Evolutionary conservation across 2,329 filamentous ascomycete species (phyloP), one percentile per base, ranked within the genome.

Genomic region (Fusarium napiforme): DNA sequence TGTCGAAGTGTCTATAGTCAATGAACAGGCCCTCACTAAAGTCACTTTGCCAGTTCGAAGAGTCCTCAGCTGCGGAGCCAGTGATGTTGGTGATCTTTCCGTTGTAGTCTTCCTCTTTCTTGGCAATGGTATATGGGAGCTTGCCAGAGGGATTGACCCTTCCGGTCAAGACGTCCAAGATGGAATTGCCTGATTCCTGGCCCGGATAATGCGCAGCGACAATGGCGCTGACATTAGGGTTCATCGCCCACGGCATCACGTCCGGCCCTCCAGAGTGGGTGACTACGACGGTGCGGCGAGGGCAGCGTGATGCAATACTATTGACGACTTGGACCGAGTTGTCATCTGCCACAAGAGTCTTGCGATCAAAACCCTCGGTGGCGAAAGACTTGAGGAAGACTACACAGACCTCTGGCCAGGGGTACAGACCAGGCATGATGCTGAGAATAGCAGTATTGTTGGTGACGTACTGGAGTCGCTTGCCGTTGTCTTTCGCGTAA

Each of bases 1-100:
- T 90, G 78, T 95, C 93, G 79, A 93, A 95, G 83, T 90, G 93
- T n/a, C 92, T 86, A 81, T 95, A 95, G 8, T 93, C 93, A 57
- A 61, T 61, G 2, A 60, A 26, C 0, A 52, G 45, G 2, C 56
- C 56, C 18, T 52, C 47, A 18, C 30, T 26, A 32, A 64, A 60
- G 19, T 64, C 40, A 8, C 36, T 26, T n/a, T 60, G 56, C 56
- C 56, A 52, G 7, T 46, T 57, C 6, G 21, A 39, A 8, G 42
- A 1, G 3, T 64, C 43, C 19, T 37, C 26, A 12, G 55, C 45
- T 0, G 58, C 43, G 1, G 55, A 8, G 10, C 55, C 61, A 2
- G 55, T 60, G 36, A 60, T 34, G n/a, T 60, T 60, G 4, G 36
- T 32, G 15, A 60, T 36, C 1, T 34, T 40, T 28, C 26, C 45